phyloP scores from a whole-genome alignment of 1,284 basidiomycete species.

The Rhodotorula sp. region DNA sequence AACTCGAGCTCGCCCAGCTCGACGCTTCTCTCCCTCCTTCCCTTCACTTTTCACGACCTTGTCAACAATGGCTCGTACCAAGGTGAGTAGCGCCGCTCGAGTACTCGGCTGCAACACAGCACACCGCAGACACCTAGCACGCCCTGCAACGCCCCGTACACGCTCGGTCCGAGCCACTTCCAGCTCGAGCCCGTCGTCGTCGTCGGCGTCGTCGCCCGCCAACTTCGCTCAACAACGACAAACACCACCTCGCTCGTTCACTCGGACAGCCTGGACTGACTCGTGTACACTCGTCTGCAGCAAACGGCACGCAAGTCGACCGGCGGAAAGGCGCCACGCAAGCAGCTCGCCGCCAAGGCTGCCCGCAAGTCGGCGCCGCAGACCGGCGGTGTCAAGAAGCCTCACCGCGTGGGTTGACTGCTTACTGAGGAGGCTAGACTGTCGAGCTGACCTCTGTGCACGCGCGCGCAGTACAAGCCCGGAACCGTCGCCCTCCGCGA shows the following conservation, averaged over 20 bases:
- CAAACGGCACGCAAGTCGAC: constrained; percentile 84
- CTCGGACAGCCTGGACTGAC: constrained; percentile 9
- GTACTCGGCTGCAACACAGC: neutral
- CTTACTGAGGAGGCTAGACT: too few relatives aligned
- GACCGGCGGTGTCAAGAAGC: constrained; percentile 92
- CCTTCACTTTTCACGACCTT: constrained; percentile 2
- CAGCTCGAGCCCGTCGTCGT: neutral
- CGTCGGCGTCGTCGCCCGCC: constrained; percentile 14
- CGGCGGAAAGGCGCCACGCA: constrained; percentile 77
- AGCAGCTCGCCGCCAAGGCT: constrained; percentile 82
- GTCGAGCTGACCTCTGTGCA: neutral
- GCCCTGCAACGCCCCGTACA: neutral
- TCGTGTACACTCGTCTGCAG: constrained; percentile 50
- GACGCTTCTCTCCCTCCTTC: constrained; percentile 14
- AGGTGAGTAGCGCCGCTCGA: constrained; percentile 34
- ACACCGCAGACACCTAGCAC: constrained; percentile 2
- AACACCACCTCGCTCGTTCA: neutral
- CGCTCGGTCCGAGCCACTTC: constrained; percentile 19
- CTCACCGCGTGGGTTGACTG: constrained; percentile 41
- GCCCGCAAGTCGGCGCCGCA: constrained; percentile 65
- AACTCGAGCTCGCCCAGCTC: neutral
- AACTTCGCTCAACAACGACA: neutral
- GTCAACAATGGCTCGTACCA: constrained; percentile 48
- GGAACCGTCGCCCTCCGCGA: constrained; percentile 97
- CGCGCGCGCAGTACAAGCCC: constrained; percentile 88